A percentile compares a stretch with the other conserved stretches of the same genome.
phyloP scores from a whole-genome alignment of 176 grass and related monocot species.

The Sorghum bicolor region DNA sequence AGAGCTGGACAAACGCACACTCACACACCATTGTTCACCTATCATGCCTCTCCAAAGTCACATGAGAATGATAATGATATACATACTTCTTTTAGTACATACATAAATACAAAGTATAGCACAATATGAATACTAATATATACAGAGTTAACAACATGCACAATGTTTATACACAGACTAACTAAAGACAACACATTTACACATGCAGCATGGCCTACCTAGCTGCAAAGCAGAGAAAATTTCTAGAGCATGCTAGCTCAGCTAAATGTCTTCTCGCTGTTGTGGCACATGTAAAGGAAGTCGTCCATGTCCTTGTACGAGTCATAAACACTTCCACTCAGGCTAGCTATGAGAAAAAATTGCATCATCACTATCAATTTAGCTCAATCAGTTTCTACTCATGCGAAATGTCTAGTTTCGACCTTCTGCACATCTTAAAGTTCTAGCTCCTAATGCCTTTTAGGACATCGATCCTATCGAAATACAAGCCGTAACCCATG shows the following conservation, averaged over 20 bases:
- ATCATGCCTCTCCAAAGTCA: neutral
- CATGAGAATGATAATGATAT: too few species aligned
- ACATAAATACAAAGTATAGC: too few species aligned
- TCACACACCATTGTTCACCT: neutral
- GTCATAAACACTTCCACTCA: constrained; percentile 56
- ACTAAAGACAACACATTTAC: neutral
- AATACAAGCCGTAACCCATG: neutral
- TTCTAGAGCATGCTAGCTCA: constrained; percentile 16
- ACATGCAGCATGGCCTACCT: neutral
- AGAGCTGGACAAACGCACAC: neutral
- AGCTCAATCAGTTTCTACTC: neutral
- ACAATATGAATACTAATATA: neutral
- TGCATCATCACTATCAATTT: neutral
- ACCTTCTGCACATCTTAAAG: neutral
- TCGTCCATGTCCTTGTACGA: constrained; percentile 72
- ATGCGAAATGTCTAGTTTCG: too few species aligned
- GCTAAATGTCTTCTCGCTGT: constrained; percentile 83
- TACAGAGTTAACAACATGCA: neutral
- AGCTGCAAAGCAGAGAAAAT: neutral
- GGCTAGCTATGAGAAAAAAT: constrained; percentile 22
- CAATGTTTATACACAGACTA: neutral
- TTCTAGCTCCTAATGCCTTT: neutral
- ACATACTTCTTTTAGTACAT: too few species aligned
- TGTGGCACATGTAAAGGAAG: constrained; percentile 94
- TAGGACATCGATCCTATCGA: neutral